Evolutionary conservation across 169 alveolate genomes (phyloP).

Genomic region (Cryptosporidium ryanae): DNA sequence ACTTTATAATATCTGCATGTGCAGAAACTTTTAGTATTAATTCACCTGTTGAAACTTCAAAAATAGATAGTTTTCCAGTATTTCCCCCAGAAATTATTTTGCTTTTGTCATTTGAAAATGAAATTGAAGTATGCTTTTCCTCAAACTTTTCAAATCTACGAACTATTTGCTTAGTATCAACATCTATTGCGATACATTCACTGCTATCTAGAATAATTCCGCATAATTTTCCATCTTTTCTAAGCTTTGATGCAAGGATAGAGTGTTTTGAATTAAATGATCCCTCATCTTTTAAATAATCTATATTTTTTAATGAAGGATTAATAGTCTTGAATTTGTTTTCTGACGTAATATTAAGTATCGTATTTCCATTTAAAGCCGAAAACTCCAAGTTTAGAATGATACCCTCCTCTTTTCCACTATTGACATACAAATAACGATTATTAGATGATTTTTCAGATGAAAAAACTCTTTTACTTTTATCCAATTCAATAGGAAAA

Average conservation of each 20-base stretch:
- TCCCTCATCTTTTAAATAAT: neutral
- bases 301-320: neutral
- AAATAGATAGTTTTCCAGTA: constrained; percentile 40
- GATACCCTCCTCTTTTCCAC: constrained; percentile 49
- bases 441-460: constrained; percentile 7
- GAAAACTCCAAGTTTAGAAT: constrained; percentile 34
- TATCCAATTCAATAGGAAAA: constrained; percentile 54
- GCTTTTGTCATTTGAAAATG: constrained; percentile 47
- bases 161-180: constrained; percentile 1
- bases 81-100: constrained; percentile 35
- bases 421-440: constrained; percentile 5
- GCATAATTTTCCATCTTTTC: constrained; percentile 55
- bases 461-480: neutral
- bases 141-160: constrained; percentile 32
- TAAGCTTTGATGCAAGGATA: constrained; percentile 24
- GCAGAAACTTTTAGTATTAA: neutral
- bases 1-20: constrained; percentile 30
- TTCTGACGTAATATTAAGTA: constrained; percentile 31
- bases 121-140: constrained; percentile 9
- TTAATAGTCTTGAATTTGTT: constrained; percentile 10
- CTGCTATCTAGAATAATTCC: constrained; percentile 28
- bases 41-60: constrained; percentile 37
- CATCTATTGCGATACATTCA: constrained; percentile 43
- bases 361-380: neutral
- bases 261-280: constrained; percentile 32